These are phyloP conservation scores for Drechslerella coelobrocha DNA, from an alignment of 2,329 filamentous ascomycete species.

Conservation along the genomic window DNA sequence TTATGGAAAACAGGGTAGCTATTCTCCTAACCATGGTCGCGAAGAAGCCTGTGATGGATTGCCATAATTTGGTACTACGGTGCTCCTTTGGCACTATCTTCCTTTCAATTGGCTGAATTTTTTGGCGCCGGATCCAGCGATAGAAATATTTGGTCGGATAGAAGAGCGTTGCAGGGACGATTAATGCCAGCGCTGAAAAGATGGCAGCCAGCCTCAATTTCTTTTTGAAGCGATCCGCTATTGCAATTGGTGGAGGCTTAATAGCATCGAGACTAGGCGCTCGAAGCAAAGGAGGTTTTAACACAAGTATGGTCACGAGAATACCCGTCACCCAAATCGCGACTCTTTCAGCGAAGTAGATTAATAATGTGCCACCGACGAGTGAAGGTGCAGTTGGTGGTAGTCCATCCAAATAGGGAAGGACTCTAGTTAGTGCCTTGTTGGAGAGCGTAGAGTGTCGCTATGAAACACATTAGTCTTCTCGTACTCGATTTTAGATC, in stretches of 20 bases:
- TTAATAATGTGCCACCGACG: not conserved
- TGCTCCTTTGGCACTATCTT: no score
- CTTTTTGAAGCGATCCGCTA: not conserved
- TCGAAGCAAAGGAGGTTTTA: no score
- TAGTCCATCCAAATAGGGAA: constrained; percentile 11
- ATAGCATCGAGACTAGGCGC: no score
- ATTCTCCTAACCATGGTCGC: not conserved
- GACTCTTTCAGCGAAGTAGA: constrained; percentile 5
- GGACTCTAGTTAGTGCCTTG: not conserved
- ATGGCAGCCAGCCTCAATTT: not conserved
- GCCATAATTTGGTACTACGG: not conserved
- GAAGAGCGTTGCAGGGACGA: not conserved
- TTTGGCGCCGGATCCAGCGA: constrained; percentile 7
- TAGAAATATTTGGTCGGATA: constrained; percentile 4
- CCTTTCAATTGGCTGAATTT: constrained; percentile 5
- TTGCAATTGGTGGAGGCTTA: no score
- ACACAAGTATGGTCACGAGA: no score
- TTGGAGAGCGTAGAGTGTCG: constrained; percentile 18
- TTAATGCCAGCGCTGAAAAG: not conserved
- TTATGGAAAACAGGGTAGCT: not conserved
- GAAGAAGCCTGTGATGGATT: not conserved
- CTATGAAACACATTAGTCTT: constrained; percentile 8
- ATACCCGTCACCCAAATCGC: constrained; percentile 10
- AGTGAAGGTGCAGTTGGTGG: constrained; percentile 18
- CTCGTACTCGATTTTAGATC: not conserved